These are phyloP conservation scores for Poronia punctata DNA, from an alignment of 495 filamentous ascomycete species.

Conservation along the genomic window DNA sequence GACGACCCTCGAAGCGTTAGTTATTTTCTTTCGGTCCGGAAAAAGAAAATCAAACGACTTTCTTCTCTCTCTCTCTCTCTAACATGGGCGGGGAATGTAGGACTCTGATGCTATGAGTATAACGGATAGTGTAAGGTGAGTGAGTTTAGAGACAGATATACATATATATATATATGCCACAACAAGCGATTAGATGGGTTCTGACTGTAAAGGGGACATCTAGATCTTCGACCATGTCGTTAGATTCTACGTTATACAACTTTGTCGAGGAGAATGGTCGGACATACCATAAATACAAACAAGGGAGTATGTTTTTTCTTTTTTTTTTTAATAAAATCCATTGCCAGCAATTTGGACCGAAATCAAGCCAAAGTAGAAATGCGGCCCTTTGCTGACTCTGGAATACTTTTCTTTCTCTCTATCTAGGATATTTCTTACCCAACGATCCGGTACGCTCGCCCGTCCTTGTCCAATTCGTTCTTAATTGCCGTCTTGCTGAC, in stretches of 20 bases:
- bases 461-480: not conserved
- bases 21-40: too few species aligned
- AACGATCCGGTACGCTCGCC: slow-evolving; percentile 28
- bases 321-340: too few species aligned
- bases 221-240: slow-evolving; percentile 27
- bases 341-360: too few species aligned
- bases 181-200: not conserved
- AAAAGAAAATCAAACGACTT: not conserved
- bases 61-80: too few species aligned
- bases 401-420: too few species aligned
- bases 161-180: slow-evolving; percentile 10
- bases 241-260: slow-evolving; percentile 26
- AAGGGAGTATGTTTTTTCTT: slow-evolving; percentile 17
- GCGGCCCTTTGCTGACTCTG: slow-evolving; percentile 7
- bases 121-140: slow-evolving; percentile 7
- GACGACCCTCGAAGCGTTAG: slow-evolving; percentile 7
- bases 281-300: slow-evolving; percentile 31
- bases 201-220: not conserved
- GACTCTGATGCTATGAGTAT: slow-evolving; percentile 5
- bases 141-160: not conserved
- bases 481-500: not conserved
- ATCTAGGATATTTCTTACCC: slow-evolving; percentile 30
- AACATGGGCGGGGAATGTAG: slow-evolving; percentile 9
- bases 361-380: too few species aligned
- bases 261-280: slow-evolving; percentile 31